A percentile compares a stretch with the other conserved stretches of the same genome.
Conservation (phyloP, 2,329 filamentous ascomycete species). For the Saccharata proteae region DNA sequence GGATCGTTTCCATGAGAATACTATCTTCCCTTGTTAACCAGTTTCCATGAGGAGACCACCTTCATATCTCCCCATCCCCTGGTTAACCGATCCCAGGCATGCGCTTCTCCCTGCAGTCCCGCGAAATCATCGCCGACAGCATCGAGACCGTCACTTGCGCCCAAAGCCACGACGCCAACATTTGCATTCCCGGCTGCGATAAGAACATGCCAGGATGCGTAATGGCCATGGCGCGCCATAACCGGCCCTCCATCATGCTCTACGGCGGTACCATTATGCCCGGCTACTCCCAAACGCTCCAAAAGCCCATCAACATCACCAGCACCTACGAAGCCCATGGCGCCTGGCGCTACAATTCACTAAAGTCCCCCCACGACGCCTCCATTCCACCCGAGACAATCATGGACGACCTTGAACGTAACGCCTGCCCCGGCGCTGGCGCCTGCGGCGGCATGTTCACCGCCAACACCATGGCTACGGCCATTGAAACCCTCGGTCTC, state of each 20-base stretch:
- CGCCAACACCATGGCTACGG: slow-evolving; percentile 86
- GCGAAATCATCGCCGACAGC: slow-evolving; percentile 87
- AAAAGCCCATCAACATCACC: slow-evolving; percentile 73
- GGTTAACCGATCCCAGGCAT: slow-evolving; percentile 49
- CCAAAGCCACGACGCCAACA: slow-evolving; percentile 86
- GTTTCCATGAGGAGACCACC: too few species aligned
- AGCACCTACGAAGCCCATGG: slow-evolving; percentile 83
- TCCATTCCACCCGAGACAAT: slow-evolving; percentile 64
- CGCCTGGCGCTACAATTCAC: slow-evolving; percentile 64
- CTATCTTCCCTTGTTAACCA: too few species aligned
- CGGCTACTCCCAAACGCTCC: slow-evolving; percentile 66
- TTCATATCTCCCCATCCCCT: slow-evolving; percentile 3
- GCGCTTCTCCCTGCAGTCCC: slow-evolving; percentile 81
- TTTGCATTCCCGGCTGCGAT: slow-evolving; percentile 86
- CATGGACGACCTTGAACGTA: slow-evolving; percentile 66
- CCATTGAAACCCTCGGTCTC: slow-evolving; percentile 80
- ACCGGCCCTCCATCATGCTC: slow-evolving; percentile 87
- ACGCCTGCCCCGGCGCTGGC: slow-evolving; percentile 67
- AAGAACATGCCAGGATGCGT: slow-evolving; percentile 95
- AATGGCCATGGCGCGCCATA: slow-evolving; percentile 84
- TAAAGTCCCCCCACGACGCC: slow-evolving; percentile 57
- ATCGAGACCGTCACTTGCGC: slow-evolving; percentile 89
- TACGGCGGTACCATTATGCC: slow-evolving; percentile 87
- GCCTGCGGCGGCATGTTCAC: slow-evolving; percentile 92
- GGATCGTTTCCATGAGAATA: too few species aligned